Evolutionary conservation across 2,329 filamentous ascomycete species (phyloP).

Genomic region (Lachnellula occidentalis): DNA sequence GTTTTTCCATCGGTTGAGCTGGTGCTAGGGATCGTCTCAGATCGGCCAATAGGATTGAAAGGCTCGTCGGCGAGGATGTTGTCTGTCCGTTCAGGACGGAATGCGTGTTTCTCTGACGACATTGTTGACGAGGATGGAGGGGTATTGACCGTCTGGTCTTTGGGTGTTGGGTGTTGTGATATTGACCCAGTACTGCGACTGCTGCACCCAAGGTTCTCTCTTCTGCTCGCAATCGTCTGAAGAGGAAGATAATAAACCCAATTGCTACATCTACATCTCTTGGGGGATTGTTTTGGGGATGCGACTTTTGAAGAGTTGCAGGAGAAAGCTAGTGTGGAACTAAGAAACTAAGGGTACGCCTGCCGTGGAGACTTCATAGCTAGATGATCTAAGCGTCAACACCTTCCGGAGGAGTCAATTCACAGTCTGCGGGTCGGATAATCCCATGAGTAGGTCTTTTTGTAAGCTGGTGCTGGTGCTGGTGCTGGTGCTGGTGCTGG

Average conservation of each 20-base stretch:
- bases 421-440: too few relatives aligned
- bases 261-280: not conserved
- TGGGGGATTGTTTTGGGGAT: not conserved
- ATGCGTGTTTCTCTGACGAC: slow-evolving; percentile 7
- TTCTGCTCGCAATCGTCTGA: not conserved
- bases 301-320: not conserved
- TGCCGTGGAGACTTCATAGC: too few relatives aligned
- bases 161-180: not conserved
- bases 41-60: slow-evolving; percentile 9
- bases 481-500: too few relatives aligned
- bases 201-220: not conserved
- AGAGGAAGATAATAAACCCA: not conserved
- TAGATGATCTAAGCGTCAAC: too few relatives aligned
- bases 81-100: slow-evolving; percentile 4
- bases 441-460: too few relatives aligned
- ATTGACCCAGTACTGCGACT: not conserved
- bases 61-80: slow-evolving; percentile 12
- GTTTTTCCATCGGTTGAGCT: slow-evolving; percentile 12
- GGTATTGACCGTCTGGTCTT: not conserved
- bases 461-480: too few relatives aligned
- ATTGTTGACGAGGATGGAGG: slow-evolving; percentile 5
- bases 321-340: not conserved
- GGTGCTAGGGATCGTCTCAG: not conserved
- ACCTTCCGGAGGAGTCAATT: too few relatives aligned
- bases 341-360: not conserved